Evolutionary conservation across 352 stramenopile species (phyloP), one percentile per base, ranked within the genome.

Genomic region (Pythium monospermum): DNA sequence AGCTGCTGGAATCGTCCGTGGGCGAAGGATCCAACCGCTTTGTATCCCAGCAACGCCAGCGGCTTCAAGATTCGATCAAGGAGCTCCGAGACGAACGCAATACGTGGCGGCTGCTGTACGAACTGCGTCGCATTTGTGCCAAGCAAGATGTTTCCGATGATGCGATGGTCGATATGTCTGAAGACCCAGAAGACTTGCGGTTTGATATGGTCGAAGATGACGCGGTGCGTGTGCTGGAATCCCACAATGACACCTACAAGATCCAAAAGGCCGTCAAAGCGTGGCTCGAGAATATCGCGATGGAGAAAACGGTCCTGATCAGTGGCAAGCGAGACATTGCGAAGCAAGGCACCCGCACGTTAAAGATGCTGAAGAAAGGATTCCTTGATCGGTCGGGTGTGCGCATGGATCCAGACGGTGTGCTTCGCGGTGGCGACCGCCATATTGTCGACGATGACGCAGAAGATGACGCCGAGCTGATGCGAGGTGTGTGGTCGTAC

Each of bases 141-240:
- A 60, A 65, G 25, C 52, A 10, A 11, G 62, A 72, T n/a, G 59
- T 71, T 39, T 45, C 58, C 45, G 35, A 66, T 61, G 47, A 87
- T 30, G 38, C 27, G 2, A 21, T 71, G 53, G 65, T 85, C 63
- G 41, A 66, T 6, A 30, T 53, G 6, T 23, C 32, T 0, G 61
- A 58, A 1, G 68, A 77, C 26, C 59, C 37, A 3, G 68, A 76
- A 1, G 64, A 77, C 19, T 40, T 92, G 18, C 64, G 72, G 25
- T 86, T 88, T 28, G 73, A 90, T 30, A 89, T 88, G 77, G 64
- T 88, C 32, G 83, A 92, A 47, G 75, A 86, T 22, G 81, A 94
- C 23, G 83, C 77, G 0, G 68, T 92, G 35, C 66, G 75, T 1
- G 27, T 83, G 13, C 49, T 92, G 21, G 79, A 89, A 49, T 74